Evolutionary conservation across 352 stramenopile genomes (phyloP).

Genomic region (Elongisporangium anandrum): DNA sequence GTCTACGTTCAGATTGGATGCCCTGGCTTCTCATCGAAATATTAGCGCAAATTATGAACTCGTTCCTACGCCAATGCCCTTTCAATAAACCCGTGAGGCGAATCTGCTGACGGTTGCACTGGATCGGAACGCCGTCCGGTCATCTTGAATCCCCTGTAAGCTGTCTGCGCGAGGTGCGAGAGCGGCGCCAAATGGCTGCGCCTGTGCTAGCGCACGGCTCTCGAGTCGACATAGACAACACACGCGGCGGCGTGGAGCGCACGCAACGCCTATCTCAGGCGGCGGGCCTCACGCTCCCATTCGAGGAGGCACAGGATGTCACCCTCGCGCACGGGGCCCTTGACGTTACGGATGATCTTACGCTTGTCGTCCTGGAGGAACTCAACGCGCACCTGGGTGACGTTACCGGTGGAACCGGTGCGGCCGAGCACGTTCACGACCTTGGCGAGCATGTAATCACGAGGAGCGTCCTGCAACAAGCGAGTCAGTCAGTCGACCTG

Average conservation of each 20-base stretch:
- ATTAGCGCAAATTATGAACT: slow-evolving; percentile 43
- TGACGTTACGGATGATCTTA: slow-evolving; percentile 99
- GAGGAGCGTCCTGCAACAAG: slow-evolving; percentile 52
- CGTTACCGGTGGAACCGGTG: slow-evolving; percentile 99
- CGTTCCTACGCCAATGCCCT: slow-evolving; percentile 16
- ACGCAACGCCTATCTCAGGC: slow-evolving; percentile 91
- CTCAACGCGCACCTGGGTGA: slow-evolving; percentile 99
- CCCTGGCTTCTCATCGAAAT: slow-evolving; percentile 45
- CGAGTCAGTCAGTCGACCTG: slow-evolving; percentile 11
- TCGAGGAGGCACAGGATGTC: slow-evolving; percentile 99
- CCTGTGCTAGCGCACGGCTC: no score
- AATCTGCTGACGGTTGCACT: background rate
- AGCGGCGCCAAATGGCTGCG: background rate
- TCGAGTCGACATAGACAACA: background rate
- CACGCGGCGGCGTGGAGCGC: slow-evolving; percentile 8
- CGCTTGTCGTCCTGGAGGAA: slow-evolving; percentile 99
- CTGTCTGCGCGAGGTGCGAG: background rate
- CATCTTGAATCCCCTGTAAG: background rate
- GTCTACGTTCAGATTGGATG: background rate
- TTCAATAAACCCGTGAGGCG: background rate
- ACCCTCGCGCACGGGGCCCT: slow-evolving; percentile 97
- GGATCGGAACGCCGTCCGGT: background rate
- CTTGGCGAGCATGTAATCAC: slow-evolving; percentile 97
- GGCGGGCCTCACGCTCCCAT: slow-evolving; percentile 98
- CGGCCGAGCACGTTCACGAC: slow-evolving; percentile 98